Percentiles rank a stretch among this genome's conserved stretches.
phyloP scores from a whole-genome alignment of 305 asterid species.

The Fraxinus floribunda region DNA sequence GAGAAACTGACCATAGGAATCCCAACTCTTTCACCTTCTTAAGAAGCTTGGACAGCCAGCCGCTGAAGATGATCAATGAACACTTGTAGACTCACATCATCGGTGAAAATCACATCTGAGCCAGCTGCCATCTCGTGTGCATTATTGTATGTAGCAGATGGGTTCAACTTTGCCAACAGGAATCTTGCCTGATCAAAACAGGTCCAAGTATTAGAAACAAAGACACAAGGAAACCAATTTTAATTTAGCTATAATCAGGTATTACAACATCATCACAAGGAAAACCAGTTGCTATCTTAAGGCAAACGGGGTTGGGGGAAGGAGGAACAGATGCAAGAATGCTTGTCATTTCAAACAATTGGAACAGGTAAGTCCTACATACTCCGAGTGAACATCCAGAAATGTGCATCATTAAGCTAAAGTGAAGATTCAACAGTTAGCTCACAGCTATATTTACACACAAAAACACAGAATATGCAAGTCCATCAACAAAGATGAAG shows the following conservation, averaged over 20 bases:
- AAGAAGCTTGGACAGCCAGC: conserved; percentile 92
- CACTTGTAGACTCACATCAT: conserved; percentile 91
- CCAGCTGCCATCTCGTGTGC: conserved; percentile 75
- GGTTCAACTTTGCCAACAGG: conserved; percentile 91
- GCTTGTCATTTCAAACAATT: background rate
- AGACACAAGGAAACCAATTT: background rate
- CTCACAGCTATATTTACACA: background rate
- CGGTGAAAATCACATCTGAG: conserved; percentile 85
- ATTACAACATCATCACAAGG: background rate
- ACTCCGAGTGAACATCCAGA: background rate
- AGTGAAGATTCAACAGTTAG: background rate
- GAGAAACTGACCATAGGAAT: background rate
- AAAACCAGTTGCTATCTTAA: background rate
- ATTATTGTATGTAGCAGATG: conserved; percentile 89
- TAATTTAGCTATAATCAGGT: background rate
- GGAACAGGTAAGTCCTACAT: background rate
- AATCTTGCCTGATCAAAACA: conserved; percentile 76
- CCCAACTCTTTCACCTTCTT: conserved; percentile 13
- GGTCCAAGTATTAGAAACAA: background rate
- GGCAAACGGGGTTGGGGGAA: background rate
- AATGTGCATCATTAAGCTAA: background rate
- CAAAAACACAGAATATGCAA: conserved; percentile 1
- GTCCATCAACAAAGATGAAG: background rate
- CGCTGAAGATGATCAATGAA: conserved; percentile 94
- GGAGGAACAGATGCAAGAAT: background rate